Base-by-base conservation (phyloP, 2,329 filamentous ascomycete genomes). In the Epicoccum nigrum region DNA sequence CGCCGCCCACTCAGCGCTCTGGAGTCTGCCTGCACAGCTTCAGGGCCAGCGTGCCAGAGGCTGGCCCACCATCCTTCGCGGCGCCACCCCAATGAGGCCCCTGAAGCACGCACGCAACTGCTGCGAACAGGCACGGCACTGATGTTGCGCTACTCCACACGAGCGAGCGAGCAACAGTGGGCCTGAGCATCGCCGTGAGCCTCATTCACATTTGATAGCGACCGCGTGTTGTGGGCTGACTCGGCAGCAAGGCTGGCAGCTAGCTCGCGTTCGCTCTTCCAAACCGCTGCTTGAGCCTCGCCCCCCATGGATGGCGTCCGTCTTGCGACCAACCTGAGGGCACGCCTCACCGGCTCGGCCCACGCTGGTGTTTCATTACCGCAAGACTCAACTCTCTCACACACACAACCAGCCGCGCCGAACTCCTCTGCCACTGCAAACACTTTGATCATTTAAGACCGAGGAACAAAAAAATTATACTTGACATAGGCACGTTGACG, bases 71-170 rank as follows among this genome's bases (percentile, higher is more conserved):
- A n/a, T n/a, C n/a, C n/a, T n/a, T n/a, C n/a, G n/a, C 4, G 31
- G 19, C 17, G 16, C 20, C 20, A 19, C 30, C 31, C 41, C 32
- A 39, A 23, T 19, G 27, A 44, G 41, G 43, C 60, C 59, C 59
- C 58, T 58, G 53, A 61, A 49, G 21, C 37, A 31, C 56, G 55
- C 57, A 58, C 43, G 30, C 51, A 45, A 45, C 48, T 50, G 47
- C 47, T 50, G 47, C 47, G 47, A 50, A 50, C 46, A 49, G 13
- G 34, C 39, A 44, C 40, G 13, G 33, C 33, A 7, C 34, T 48
- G 38, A 31, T 42, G 42, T 21, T 37, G 19, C 47, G 41, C 47
- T 45, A 45, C 41, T 43, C 47, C 48, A 45, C 40, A 41, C 45
- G 27, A 20, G 34, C 45, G 23, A 47, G 9, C 30, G 23, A 47